Evolutionary conservation across 169 alveolate genomes (phyloP).

Genomic region (Ichthyophthirius multifiliis): DNA sequence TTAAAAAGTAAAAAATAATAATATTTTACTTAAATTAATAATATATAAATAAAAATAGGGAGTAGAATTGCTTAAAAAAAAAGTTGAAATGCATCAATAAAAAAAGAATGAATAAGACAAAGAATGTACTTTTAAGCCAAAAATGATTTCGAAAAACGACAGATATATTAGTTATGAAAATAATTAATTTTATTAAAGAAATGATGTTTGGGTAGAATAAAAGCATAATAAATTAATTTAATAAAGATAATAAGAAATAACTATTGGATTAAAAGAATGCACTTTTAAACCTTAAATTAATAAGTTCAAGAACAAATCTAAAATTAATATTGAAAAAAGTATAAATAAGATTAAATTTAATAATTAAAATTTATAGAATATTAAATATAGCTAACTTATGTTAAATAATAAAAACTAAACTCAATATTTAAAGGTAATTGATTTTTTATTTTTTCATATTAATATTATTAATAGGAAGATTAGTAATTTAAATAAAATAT

Average conservation of each 20-base stretch:
- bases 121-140: not conserved
- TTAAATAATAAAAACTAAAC: too few species aligned
- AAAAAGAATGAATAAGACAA: not conserved
- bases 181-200: not conserved
- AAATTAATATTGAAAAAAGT: too few species aligned
- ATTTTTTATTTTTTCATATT: too few species aligned
- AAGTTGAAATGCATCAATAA: not conserved
- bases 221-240: not conserved
- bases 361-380: too few species aligned
- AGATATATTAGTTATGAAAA: not conserved
- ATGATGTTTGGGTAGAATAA: not conserved
- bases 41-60: not conserved
- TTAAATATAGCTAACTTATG: too few species aligned
- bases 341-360: too few species aligned
- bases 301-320: too few species aligned
- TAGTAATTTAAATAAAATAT: too few species aligned
- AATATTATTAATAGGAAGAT: too few species aligned
- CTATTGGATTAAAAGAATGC: not conserved
- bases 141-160: not conserved
- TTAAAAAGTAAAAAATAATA: too few species aligned
- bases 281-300: not conserved
- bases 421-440: too few species aligned
- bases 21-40: too few species aligned
- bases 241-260: not conserved
- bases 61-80: not conserved